phyloP scores from a whole-genome alignment of 495 filamentous ascomycete species.

The Aspergillus sclerotioniger region DNA sequence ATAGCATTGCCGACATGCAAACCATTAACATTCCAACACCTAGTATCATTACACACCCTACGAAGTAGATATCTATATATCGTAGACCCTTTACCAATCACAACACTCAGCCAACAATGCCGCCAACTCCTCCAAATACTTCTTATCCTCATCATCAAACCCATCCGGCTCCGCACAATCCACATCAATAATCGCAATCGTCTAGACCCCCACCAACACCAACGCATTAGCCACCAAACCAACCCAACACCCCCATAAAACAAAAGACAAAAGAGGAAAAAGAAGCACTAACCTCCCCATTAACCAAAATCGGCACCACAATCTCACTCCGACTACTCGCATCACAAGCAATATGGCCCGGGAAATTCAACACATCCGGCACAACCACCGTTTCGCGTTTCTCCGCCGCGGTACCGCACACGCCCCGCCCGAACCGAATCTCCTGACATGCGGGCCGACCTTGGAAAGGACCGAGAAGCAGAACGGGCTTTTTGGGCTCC shows the following conservation, averaged over 20 bases:
- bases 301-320: slow-evolving; percentile 74
- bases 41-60: background rate
- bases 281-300: slow-evolving; percentile 49
- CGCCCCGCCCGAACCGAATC: slow-evolving; percentile 75
- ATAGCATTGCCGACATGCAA: too few relatives aligned
- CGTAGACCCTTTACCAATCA: slow-evolving; percentile 58
- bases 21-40: background rate
- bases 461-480: slow-evolving; percentile 85
- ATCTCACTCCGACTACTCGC: slow-evolving; percentile 81
- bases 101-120: slow-evolving; percentile 61
- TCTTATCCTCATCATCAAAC: slow-evolving; percentile 74
- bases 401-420: slow-evolving; percentile 76
- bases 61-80: background rate
- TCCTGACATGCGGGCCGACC: slow-evolving; percentile 87
- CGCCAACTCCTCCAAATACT: slow-evolving; percentile 68
- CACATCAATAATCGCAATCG: slow-evolving; percentile 87
- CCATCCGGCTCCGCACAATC: slow-evolving; percentile 71
- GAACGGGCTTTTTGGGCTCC: slow-evolving; percentile 27
- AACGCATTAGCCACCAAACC: slow-evolving; percentile 3
- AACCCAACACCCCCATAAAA: background rate
- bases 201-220: slow-evolving; percentile 40
- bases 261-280: slow-evolving; percentile 8
- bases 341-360: slow-evolving; percentile 92
- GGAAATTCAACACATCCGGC: slow-evolving; percentile 70
- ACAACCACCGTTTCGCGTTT: slow-evolving; percentile 67